phyloP scores from a whole-genome alignment of 805 yeast species.

The Phaffomyces opuntiae region DNA sequence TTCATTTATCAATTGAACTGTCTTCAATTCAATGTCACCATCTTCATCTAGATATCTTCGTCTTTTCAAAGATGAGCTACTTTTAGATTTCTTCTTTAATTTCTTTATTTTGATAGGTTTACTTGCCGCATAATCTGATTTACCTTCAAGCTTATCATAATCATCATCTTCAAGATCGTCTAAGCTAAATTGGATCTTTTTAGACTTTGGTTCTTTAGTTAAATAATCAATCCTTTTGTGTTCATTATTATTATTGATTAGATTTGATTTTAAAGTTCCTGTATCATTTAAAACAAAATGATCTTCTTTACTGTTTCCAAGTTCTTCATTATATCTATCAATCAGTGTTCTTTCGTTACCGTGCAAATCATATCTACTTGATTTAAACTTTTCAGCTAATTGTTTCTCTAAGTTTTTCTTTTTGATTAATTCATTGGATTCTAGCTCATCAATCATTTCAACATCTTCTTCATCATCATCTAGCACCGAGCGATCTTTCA shows the following conservation, averaged over 20 bases:
- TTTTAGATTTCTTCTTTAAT: conserved; percentile 15
- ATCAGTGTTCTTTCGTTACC: conserved; percentile 13
- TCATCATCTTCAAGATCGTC: conserved; percentile 9
- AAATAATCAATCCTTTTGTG: not conserved
- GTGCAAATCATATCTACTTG: conserved; percentile 7
- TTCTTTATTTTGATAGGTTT: conserved; percentile 28
- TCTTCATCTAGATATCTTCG: conserved; percentile 9
- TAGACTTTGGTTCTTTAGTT: not conserved
- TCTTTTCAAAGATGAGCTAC: conserved; percentile 1
- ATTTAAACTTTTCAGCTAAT: conserved; percentile 8
- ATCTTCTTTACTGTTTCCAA: conserved; percentile 5
- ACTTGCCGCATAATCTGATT: conserved; percentile 17
- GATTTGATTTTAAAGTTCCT: too few relatives aligned
- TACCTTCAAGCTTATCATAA: conserved; percentile 5
- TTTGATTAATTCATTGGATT: conserved; percentile 13
- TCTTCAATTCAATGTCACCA: conserved; percentile 17
- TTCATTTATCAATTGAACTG: conserved; percentile 23
- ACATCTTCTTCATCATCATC: conserved; percentile 19
- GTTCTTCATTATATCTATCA: conserved; percentile 13
- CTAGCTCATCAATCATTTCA: conserved; percentile 17
- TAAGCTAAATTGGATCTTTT: conserved; percentile 8
- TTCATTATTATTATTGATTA: not conserved
- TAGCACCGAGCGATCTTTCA: conserved; percentile 17
- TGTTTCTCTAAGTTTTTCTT: conserved; percentile 13
- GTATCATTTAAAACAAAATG: conserved; percentile 13